Evolutionary conservation across 1,284 basidiomycete genomes (phyloP).

Genomic region (Moesziomyces parantarcticus): DNA sequence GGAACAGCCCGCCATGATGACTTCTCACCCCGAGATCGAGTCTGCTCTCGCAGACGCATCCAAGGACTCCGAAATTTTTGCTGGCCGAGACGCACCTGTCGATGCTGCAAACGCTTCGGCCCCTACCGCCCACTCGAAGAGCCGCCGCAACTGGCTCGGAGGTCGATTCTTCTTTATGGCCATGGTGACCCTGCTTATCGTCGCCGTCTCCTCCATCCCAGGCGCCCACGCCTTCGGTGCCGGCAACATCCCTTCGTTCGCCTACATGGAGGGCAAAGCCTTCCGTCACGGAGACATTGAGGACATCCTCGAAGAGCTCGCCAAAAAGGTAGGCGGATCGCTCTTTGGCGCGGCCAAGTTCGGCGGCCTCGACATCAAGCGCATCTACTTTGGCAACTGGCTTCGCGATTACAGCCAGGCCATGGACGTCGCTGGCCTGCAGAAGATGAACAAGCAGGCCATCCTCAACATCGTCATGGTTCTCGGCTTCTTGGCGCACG

Average conservation of each 20-base stretch:
- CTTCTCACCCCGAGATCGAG: constrained; percentile 26
- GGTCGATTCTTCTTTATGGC: constrained; percentile 41
- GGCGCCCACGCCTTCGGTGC: constrained; percentile 57
- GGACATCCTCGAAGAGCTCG: constrained; percentile 56
- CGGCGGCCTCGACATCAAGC: constrained; percentile 63
- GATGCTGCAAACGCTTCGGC: background rate
- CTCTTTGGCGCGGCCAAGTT: constrained; percentile 59
- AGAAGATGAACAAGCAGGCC: constrained; percentile 72
- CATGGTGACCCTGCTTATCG: constrained; percentile 32
- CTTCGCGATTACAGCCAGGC: constrained; percentile 62
- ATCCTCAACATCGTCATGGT: constrained; percentile 87
- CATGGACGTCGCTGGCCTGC: constrained; percentile 74
- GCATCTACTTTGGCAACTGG: constrained; percentile 65
- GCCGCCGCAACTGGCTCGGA: constrained; percentile 32
- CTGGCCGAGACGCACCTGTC: background rate
- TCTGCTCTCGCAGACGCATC: constrained; percentile 40
- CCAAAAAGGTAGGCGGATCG: constrained; percentile 56
- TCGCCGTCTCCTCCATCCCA: constrained; percentile 43
- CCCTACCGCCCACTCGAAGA: constrained; percentile 1
- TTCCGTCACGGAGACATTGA: constrained; percentile 63
- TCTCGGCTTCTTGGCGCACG: constrained; percentile 70
- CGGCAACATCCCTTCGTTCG: constrained; percentile 59
- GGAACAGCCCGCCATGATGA: constrained; percentile 14
- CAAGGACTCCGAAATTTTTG: constrained; percentile 19
- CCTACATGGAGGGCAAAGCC: constrained; percentile 58